A percentile compares a stretch with the other conserved stretches of the same genome.
These are phyloP conservation scores for Penicillium cosmopolitanum DNA, from an alignment of 495 filamentous ascomycete genomes.

Conservation along the genomic window DNA sequence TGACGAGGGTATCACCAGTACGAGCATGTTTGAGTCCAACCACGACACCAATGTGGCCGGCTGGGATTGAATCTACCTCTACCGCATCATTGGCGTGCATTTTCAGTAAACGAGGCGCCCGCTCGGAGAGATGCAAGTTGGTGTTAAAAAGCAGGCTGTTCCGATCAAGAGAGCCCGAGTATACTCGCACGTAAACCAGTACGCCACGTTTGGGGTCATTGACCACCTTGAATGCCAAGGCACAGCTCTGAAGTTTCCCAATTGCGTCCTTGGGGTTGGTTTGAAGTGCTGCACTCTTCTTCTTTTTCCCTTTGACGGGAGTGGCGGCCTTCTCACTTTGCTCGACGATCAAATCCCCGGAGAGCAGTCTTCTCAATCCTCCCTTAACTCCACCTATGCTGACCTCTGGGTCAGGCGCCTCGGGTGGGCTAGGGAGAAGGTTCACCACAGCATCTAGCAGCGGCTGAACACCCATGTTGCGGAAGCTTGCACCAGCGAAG, in stretches of 20 bases:
- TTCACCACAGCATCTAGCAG: conserved; percentile 86
- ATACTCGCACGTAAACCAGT: conserved; percentile 90
- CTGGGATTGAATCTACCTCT: conserved; percentile 75
- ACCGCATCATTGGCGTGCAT: conserved; percentile 92
- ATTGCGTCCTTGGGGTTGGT: conserved; percentile 59
- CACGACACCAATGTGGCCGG: conserved; percentile 96
- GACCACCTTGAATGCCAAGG: conserved; percentile 95
- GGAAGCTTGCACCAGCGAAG: conserved; percentile 89
- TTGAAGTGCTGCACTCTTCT: conserved; percentile 35
- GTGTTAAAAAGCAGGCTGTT: conserved; percentile 84
- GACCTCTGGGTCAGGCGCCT: conserved; percentile 79
- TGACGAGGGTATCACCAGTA: conserved; percentile 90
- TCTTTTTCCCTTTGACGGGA: conserved; percentile 47
- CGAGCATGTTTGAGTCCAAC: conserved; percentile 85
- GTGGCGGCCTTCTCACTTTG: conserved; percentile 39
- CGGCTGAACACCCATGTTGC: conserved; percentile 93
- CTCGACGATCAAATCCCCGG: conserved; percentile 50
- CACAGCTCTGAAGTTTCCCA: conserved; percentile 72
- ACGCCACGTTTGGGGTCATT: conserved; percentile 84
- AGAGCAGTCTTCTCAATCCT: conserved; percentile 55
- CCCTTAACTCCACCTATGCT: conserved; percentile 60
- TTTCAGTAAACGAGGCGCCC: conserved; percentile 77
- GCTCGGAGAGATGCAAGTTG: conserved; percentile 79
- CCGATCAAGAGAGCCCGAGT: conserved; percentile 77
- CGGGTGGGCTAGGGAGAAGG: conserved; percentile 79